Percentiles rank a stretch among this genome's conserved stretches.
phyloP scores from a whole-genome alignment of 129 eudicot species.

The Arctium minus region DNA sequence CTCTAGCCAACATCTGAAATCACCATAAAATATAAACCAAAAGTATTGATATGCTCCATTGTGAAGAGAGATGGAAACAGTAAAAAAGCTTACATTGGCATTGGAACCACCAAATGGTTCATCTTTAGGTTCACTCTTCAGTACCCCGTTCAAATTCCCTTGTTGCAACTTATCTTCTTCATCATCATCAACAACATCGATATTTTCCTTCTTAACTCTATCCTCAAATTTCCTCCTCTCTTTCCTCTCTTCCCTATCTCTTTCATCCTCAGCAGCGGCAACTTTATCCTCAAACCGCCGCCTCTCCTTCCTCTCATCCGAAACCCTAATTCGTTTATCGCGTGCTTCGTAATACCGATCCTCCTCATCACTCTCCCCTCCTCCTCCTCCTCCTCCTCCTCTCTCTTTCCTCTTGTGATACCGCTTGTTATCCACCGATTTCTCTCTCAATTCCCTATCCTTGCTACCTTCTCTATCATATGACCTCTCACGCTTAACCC shows the following conservation, averaged over 20 bases:
- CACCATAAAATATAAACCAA: neutral
- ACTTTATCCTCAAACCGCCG: constrained; percentile 47
- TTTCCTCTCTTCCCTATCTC: constrained; percentile 46
- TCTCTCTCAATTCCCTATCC: constrained; percentile 35
- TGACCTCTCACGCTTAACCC: constrained; percentile 42
- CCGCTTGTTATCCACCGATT: constrained; percentile 34
- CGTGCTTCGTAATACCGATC: constrained; percentile 37
- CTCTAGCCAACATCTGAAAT: neutral
- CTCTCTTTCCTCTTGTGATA: constrained; percentile 64
- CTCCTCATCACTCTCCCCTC: constrained; percentile 53
- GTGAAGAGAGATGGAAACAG: neutral
- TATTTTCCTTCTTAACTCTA: constrained; percentile 37
- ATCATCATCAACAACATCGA: constrained; percentile 17
- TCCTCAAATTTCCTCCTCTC: constrained; percentile 61
- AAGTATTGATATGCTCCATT: neutral
- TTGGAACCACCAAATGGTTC: constrained; percentile 45
- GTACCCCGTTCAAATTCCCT: constrained; percentile 11
- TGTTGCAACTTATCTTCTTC: constrained; percentile 4
- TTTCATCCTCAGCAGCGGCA: constrained; percentile 45
- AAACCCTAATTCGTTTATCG: constrained; percentile 78
- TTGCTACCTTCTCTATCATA: constrained; percentile 46
- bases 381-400: constrained; percentile 4
- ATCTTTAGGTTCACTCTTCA: constrained; percentile 37
- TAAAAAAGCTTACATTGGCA: constrained; percentile 58
- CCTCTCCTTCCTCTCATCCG: constrained; percentile 59